These are phyloP conservation scores for Ustilago shanxiensis DNA, from an alignment of 1,284 basidiomycete genomes.

Conservation along the genomic window DNA sequence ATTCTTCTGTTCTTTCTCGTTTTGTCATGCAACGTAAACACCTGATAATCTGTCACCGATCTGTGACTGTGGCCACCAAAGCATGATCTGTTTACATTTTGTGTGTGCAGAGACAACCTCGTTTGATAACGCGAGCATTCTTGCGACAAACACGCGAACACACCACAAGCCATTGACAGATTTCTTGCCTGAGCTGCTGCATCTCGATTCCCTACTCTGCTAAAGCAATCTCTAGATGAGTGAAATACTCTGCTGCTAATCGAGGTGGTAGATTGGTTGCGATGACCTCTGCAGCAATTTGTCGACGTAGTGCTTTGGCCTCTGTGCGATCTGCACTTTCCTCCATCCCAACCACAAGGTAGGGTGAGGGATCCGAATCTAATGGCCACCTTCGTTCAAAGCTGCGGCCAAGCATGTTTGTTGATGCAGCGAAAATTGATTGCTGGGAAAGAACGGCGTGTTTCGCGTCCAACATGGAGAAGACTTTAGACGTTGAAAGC, in stretches of 20 bases:
- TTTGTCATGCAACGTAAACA: slow-evolving; percentile 29
- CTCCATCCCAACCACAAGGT: slow-evolving; percentile 2
- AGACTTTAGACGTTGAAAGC: slow-evolving; percentile 27
- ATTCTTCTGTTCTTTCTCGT: not conserved
- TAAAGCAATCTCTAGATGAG: slow-evolving; percentile 13
- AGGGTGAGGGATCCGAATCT: slow-evolving; percentile 30
- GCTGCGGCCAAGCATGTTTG: slow-evolving; percentile 37
- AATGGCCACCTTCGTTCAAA: slow-evolving; percentile 41
- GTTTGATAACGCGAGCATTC: not conserved
- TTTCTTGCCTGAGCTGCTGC: not conserved
- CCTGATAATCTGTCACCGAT: slow-evolving; percentile 3
- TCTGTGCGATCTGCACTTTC: slow-evolving; percentile 24
- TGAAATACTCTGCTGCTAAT: slow-evolving; percentile 24
- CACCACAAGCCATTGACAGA: not conserved
- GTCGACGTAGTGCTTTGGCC: slow-evolving; percentile 20
- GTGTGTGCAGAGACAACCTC: too few relatives aligned
- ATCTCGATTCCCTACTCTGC: not conserved
- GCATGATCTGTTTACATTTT: too few relatives aligned
- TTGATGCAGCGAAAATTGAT: slow-evolving; percentile 32
- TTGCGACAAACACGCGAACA: not conserved
- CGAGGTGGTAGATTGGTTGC: slow-evolving; percentile 25
- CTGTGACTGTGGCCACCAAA: not conserved
- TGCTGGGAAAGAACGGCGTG: slow-evolving; percentile 9
- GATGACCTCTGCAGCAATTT: slow-evolving; percentile 39
- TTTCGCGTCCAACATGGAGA: slow-evolving; percentile 32